These are phyloP conservation scores for Blastocystis sp. DNA, from an alignment of 352 stramenopile genomes.

Conservation along the genomic window DNA sequence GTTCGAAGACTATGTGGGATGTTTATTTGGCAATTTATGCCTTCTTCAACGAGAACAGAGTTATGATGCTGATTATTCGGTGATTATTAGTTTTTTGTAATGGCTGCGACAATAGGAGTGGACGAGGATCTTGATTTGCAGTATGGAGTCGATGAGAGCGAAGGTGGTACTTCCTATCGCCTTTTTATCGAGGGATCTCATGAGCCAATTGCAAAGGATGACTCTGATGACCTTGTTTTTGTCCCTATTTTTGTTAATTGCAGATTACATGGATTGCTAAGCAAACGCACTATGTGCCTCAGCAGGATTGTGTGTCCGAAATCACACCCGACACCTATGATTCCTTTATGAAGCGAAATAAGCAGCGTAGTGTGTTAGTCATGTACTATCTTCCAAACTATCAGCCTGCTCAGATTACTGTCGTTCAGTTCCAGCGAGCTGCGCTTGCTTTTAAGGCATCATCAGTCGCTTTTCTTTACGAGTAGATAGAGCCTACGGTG, in stretches of 20 bases:
- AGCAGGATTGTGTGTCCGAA: not conserved
- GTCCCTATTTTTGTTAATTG: not conserved
- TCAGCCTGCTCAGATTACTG: not conserved
- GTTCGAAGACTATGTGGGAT: slow-evolving; percentile 6
- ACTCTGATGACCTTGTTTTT: slow-evolving; percentile 6
- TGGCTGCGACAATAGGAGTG: not conserved
- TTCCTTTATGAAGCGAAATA: slow-evolving; percentile 25
- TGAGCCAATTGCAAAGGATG: not conserved
- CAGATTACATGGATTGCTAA: slow-evolving; percentile 38
- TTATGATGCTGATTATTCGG: not conserved
- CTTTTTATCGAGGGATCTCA: slow-evolving; percentile 47
- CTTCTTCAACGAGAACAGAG: slow-evolving; percentile 7
- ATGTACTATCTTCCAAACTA: slow-evolving; percentile 47
- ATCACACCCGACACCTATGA: not conserved
- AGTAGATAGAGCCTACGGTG: slow-evolving; percentile 36
- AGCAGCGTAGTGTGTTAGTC: not conserved
- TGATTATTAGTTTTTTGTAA: slow-evolving; percentile 25
- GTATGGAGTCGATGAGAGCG: slow-evolving; percentile 24
- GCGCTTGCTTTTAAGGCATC: slow-evolving; percentile 1
- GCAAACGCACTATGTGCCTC: not conserved
- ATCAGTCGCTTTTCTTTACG: not conserved
- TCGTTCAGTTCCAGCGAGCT: slow-evolving; percentile 39
- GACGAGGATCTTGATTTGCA: not conserved
- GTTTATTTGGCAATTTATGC: slow-evolving; percentile 35
- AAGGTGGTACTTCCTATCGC: not conserved